These are phyloP conservation scores for Glaciozyma antarctica DNA, from an alignment of 768 basidiomycete genomes.

Conservation along the genomic window DNA sequence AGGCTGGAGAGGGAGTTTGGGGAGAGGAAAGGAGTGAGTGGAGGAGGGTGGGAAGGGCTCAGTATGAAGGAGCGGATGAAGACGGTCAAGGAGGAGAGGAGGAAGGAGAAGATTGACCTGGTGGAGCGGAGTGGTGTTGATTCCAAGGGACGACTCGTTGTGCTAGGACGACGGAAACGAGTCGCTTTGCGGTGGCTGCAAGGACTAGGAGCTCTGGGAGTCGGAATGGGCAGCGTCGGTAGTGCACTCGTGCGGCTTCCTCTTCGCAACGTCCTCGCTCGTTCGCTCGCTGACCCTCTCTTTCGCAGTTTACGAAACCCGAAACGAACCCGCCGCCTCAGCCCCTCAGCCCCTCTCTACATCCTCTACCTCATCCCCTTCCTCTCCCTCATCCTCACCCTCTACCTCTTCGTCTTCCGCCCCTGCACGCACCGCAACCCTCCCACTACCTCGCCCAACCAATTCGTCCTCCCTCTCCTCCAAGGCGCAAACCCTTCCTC, in stretches of 20 bases:
- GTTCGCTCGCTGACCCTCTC: not conserved
- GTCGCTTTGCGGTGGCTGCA: not conserved
- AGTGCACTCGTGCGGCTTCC: not conserved
- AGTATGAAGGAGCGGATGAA: not conserved
- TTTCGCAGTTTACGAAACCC: slow-evolving; percentile 6
- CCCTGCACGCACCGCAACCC: not conserved
- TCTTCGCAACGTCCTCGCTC: not conserved
- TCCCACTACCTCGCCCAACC: not conserved
- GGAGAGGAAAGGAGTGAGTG: not conserved
- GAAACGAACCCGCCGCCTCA: not conserved
- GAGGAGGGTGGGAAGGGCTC: not conserved
- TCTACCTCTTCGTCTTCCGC: slow-evolving; percentile 3
- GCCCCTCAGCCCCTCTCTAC: not conserved
- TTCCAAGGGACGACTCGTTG: not conserved
- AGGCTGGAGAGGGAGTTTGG: slow-evolving; percentile 10
- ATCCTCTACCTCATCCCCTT: slow-evolving; percentile 17
- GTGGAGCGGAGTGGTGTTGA: not conserved
- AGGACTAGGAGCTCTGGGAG: not conserved
- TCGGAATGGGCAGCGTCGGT: not conserved
- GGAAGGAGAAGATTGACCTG: not conserved
- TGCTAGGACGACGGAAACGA: not conserved
- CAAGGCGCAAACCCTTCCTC: not conserved
- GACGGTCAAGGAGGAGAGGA: not conserved
- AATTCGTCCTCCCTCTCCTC: not conserved
- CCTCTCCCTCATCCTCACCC: slow-evolving; percentile 5